phyloP scores from a whole-genome alignment of 495 filamentous ascomycete species.

The Aspergillus cavernicola region DNA sequence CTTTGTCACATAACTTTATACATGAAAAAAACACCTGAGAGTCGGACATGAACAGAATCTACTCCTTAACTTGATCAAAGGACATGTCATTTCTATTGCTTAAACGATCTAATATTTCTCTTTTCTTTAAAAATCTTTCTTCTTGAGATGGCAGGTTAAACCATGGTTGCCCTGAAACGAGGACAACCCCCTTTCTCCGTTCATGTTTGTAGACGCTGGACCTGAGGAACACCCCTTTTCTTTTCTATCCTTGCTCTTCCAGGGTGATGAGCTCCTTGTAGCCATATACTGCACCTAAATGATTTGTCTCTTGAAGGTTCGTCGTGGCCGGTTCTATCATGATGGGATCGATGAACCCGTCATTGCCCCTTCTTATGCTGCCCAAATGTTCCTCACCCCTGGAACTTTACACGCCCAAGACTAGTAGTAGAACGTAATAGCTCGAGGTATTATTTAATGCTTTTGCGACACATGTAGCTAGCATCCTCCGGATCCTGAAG shows the following conservation, averaged over 20 bases:
- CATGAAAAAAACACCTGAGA: constrained; percentile 14
- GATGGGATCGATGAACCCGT: not conserved
- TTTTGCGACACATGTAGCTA: not conserved
- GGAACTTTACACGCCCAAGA: no score
- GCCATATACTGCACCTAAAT: no score
- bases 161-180: not conserved
- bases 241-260: not conserved
- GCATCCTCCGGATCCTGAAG: not conserved
- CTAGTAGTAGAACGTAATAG: no score
- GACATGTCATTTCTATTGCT: not conserved
- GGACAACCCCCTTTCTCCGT: not conserved
- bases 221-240: not conserved
- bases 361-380: no score
- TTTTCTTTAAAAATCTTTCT: not conserved
- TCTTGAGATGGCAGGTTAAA: not conserved
- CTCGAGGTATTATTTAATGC: no score
- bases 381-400: no score
- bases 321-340: no score
- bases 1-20: constrained; percentile 12
- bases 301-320: no score
- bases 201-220: constrained; percentile 2
- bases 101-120: not conserved
- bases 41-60: constrained; percentile 5
- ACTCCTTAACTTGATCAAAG: not conserved
- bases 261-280: not conserved